Percentiles rank a stretch among this genome's conserved stretches.
Evolutionary conservation across 371 early-diverging fungal genomes (phyloP).

Genomic region (Coemansia sp.): DNA sequence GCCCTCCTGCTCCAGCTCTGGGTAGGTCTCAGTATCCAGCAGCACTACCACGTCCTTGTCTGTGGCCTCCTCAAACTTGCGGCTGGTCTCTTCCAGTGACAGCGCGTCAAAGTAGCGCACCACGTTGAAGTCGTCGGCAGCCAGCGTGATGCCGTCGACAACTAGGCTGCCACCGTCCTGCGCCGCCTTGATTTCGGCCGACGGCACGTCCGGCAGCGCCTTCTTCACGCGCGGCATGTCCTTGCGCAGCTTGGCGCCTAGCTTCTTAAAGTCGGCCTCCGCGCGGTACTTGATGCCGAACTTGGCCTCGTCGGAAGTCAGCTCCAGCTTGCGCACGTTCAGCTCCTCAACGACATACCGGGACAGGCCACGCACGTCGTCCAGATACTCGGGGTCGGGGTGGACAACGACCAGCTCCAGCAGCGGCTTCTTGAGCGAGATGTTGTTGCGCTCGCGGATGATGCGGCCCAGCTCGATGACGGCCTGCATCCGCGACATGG

Average conservation of each 20-base stretch:
- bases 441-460: slow-evolving; percentile 91
- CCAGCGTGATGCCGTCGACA: slow-evolving; percentile 80
- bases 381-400: slow-evolving; percentile 81
- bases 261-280: slow-evolving; percentile 86
- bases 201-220: slow-evolving; percentile 76
- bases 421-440: slow-evolving; percentile 97
- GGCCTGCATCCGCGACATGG: slow-evolving; percentile 93
- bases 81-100: slow-evolving; percentile 39
- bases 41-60: slow-evolving; percentile 89
- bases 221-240: slow-evolving; percentile 87
- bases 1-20: slow-evolving; percentile 89
- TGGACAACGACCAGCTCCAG: slow-evolving; percentile 93
- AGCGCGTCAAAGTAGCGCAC: slow-evolving; percentile 76
- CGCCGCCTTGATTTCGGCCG: slow-evolving; percentile 82
- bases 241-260: slow-evolving; percentile 89
- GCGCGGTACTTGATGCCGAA: slow-evolving; percentile 92
- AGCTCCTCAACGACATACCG: slow-evolving; percentile 93
- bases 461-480: slow-evolving; percentile 97
- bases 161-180: slow-evolving; percentile 65
- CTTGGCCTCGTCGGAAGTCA: slow-evolving; percentile 86
- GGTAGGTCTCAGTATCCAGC: slow-evolving; percentile 82
- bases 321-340: slow-evolving; percentile 82
- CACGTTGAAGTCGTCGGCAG: slow-evolving; percentile 81
- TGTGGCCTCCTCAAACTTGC: slow-evolving; percentile 70
- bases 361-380: slow-evolving; percentile 82